Percentiles rank a stretch among this genome's conserved stretches.
Evolutionary conservation across 2,329 filamentous ascomycete species (phyloP).

Genomic region (Apiospora rasikravindrae): DNA sequence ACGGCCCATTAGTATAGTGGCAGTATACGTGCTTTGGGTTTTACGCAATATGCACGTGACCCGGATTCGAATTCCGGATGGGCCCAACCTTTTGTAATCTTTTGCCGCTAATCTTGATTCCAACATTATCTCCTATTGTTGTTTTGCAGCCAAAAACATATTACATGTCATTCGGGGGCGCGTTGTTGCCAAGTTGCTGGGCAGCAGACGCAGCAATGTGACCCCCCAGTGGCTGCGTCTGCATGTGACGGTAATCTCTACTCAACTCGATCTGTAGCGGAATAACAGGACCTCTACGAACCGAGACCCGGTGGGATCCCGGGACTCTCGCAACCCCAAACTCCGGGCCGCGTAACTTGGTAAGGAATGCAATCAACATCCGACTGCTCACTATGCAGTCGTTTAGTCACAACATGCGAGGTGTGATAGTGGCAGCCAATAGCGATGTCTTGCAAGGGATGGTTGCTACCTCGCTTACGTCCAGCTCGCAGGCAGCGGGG

Average conservation of each 20-base stretch:
- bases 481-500: conserved; percentile 1
- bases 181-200: background rate
- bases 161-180: background rate
- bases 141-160: background rate
- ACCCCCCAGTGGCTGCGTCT: background rate
- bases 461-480: background rate
- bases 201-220: background rate
- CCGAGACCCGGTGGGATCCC: background rate
- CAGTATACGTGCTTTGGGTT: conserved; percentile 21
- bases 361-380: background rate
- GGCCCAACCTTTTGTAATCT: conserved; percentile 13
- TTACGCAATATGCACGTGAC: conserved; percentile 13
- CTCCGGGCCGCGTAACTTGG: background rate
- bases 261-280: background rate
- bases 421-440: background rate
- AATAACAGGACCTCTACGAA: background rate
- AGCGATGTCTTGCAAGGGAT: background rate
- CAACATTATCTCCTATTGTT: background rate
- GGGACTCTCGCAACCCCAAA: background rate
- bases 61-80: conserved; percentile 18
- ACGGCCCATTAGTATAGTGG: conserved; percentile 19
- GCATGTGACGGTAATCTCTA: background rate
- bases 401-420: background rate
- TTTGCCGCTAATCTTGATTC: background rate
- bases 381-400: background rate